phyloP scores from a whole-genome alignment of 331 rosid genomes.

The Ulmus americana region DNA sequence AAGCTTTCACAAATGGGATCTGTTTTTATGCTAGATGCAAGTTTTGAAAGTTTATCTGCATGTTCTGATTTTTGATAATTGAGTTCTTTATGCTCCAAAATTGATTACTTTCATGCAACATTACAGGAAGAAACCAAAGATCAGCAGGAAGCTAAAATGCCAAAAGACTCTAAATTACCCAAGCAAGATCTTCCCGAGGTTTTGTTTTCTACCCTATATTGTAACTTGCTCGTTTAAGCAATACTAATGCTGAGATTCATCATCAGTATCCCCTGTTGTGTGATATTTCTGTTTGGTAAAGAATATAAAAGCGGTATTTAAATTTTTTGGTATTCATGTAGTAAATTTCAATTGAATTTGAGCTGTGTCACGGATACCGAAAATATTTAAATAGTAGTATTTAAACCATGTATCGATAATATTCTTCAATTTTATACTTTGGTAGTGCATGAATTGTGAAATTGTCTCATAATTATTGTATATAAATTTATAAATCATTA shows the following conservation, averaged over 20 bases:
- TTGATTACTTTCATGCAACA: too few species aligned
- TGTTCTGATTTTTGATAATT: too few species aligned
- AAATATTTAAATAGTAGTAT: too few species aligned
- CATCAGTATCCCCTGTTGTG: not conserved
- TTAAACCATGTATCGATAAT: too few species aligned
- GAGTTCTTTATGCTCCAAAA: too few species aligned
- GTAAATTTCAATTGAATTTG: not conserved
- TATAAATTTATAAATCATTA: not conserved
- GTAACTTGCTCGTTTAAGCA: slow-evolving; percentile 8
- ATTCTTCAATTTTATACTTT: not conserved
- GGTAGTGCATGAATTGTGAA: not conserved
- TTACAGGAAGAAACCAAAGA: slow-evolving; percentile 48
- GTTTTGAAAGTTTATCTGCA: too few species aligned
- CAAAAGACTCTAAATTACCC: slow-evolving; percentile 32
- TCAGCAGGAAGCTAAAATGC: slow-evolving; percentile 28
- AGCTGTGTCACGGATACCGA: slow-evolving; percentile 1
- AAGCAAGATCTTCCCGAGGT: slow-evolving; percentile 75
- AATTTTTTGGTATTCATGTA: not conserved
- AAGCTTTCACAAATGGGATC: too few species aligned
- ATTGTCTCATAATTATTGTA: not conserved
- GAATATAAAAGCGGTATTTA: not conserved
- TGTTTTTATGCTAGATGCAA: too few species aligned
- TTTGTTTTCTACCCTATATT: slow-evolving; percentile 9
- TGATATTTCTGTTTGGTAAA: not conserved
- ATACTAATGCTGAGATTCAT: slow-evolving; percentile 1